phyloP scores from a whole-genome alignment of 805 yeast genomes.

The Nakazawaea ambrosiae region DNA sequence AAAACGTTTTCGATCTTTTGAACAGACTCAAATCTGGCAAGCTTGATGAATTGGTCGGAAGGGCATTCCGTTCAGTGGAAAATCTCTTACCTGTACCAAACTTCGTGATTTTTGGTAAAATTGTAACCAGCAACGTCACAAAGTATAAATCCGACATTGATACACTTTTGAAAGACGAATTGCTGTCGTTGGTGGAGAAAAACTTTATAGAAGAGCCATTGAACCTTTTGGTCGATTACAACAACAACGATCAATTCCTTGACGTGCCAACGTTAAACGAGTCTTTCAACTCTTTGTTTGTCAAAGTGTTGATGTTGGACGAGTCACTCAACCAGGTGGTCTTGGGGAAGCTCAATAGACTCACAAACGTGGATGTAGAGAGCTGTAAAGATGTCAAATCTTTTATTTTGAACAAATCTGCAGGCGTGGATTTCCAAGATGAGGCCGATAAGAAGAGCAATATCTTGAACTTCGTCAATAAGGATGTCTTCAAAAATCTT shows the following conservation, averaged over 20 bases:
- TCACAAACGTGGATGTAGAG: constrained; percentile 15
- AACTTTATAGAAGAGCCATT: constrained; percentile 25
- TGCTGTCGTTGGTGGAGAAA: constrained; percentile 27
- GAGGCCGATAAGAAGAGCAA: constrained; percentile 12
- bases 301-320: constrained; percentile 21
- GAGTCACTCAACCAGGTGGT: constrained; percentile 5
- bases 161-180: constrained; percentile 22
- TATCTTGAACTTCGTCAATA: constrained; percentile 26
- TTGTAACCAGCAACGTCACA: constrained; percentile 18
- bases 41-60: no score
- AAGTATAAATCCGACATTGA: constrained; percentile 21
- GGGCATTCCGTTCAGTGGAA: no score
- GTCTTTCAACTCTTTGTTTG: constrained; percentile 27
- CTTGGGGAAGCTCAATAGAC: constrained; percentile 11
- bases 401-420: constrained; percentile 14
- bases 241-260: constrained; percentile 19
- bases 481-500: constrained; percentile 26
- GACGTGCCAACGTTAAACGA: constrained; percentile 18
- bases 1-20: no score
- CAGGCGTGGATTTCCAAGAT: constrained; percentile 2
- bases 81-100: no score
- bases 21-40: no score
- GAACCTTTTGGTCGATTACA: constrained; percentile 23
- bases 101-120: constrained; percentile 21
- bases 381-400: constrained; percentile 17